phyloP scores from a whole-genome alignment of 164 flowering plant genomes.

The Annona squamosa region DNA sequence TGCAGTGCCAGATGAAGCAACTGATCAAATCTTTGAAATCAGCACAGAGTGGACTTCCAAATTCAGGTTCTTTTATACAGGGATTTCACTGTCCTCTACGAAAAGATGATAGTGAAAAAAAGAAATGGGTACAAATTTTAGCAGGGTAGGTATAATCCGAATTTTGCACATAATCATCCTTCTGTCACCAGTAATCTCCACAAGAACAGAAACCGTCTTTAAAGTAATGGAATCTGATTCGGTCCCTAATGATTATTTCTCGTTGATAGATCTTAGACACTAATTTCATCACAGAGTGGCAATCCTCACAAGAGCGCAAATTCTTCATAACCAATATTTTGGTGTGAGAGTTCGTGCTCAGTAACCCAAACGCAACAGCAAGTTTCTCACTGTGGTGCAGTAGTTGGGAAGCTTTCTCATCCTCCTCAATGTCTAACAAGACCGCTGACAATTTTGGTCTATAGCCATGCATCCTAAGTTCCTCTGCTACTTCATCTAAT shows the following conservation, averaged over 20 bases:
- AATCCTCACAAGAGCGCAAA: constrained; percentile 37
- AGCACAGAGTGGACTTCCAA: constrained; percentile 13
- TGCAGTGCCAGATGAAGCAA: constrained; percentile 15
- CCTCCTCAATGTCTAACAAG: constrained; percentile 35
- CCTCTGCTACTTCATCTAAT: constrained; percentile 31
- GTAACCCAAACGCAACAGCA: constrained; percentile 40
- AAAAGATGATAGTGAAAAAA: constrained; percentile 9
- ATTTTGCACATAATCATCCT: neutral
- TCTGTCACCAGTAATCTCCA: constrained; percentile 31
- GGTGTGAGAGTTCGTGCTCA: constrained; percentile 20
- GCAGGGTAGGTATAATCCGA: too few relatives aligned
- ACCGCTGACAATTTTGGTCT: constrained; percentile 31
- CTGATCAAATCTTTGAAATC: constrained; percentile 18
- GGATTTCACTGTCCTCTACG: constrained; percentile 22
- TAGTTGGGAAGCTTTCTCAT: constrained; percentile 33
- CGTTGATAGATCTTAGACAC: constrained; percentile 29
- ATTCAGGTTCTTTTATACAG: constrained; percentile 22
- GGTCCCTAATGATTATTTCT: constrained; percentile 32
- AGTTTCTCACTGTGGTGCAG: constrained; percentile 42
- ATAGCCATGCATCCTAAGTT: constrained; percentile 24
- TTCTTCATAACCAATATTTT: constrained; percentile 32
- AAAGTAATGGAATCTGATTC: constrained; percentile 40
- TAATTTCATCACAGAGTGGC: constrained; percentile 32
- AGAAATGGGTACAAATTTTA: too few relatives aligned
- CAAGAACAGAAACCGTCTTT: constrained; percentile 37